Evolutionary conservation across 306 rosid species (phyloP), one percentile per base, ranked within the genome.

Genomic region (Lathyrus sativus): DNA sequence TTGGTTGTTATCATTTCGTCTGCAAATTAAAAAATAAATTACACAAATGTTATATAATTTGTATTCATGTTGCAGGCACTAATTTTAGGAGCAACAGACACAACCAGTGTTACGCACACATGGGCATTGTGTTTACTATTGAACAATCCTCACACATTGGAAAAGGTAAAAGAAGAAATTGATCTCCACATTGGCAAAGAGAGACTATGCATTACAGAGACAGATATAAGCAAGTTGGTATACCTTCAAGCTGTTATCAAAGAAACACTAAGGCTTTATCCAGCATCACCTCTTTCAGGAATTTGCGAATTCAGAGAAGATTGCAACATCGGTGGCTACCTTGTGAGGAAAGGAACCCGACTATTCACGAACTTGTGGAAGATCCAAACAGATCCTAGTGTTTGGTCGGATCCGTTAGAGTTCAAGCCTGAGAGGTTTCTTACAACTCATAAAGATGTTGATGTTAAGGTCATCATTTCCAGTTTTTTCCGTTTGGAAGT

Each of bases 351-450:
- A 18, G 75, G 75, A 59, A 71, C 75, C 13, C 37, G 68, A 13
- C 8, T 71, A 13, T 44, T 71, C 28, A 60, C 68, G 12, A 71
- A 59, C 14, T 35, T 71, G 49, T 71, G 68, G 75, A 71, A 60
- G 75, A 71, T 71, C 28, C 75, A 71, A 59, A 71, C 75, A 4
- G 75, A 71, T 15, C 68, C 68, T 31, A 71, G 26, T 15, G 29
- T 71, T 45, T 71, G 75, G 75, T 13, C 68, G 4, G 61, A 71
- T 3, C 75, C 75, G 3, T 60, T 71, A 9, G 50, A 71, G 60
- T 71, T 71, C 39, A 71, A 59, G 17, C 75, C 68, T 8, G 75
- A 71, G 35, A 59, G 75, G 15, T 71, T 71, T 18, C 68, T 71
- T 56, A 71, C 68, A 9, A 71, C 75, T 13, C 60, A 71, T 39